Base-by-base conservation (phyloP, 202 grass and related monocot species). In the Digitaria exilis region DNA sequence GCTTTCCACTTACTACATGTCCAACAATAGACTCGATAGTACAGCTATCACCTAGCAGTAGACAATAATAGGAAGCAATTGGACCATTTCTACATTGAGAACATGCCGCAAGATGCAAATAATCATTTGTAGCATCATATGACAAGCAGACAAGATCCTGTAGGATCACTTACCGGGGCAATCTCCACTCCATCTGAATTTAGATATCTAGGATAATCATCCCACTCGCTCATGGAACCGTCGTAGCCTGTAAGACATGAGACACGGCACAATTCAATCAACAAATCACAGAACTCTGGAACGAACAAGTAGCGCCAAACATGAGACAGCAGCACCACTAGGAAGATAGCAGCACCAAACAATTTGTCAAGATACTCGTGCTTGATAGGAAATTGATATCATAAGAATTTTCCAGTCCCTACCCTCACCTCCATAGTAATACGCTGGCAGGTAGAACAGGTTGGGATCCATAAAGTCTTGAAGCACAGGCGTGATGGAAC, bases 141-240 rank as follows among this genome's bases (percentile, higher is more conserved):
- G 66, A 41, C 29, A 74, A 84, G 35, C 66, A 22, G 54, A 78
- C 35, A 45, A 64, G 21, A 68, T 75, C 43, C n/a, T 44, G 25
- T 28, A 71, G 22, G 17, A 22, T 51, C 76, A 85, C 92, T 80
- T 87, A 87, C 88, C 52, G 83, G 88, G 80, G 89, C 29, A 73
- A 94, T 88, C 92, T 94, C 88, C 68, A 86, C 72, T 84, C 86
- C 89, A 75, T 94, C 92, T 82, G 80, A 78, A 79, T 89, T 91
- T 82, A 86, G 76, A 73, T 94, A 91, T 84, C 89, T 89, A 26
- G 91, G 76, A 88, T 93, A 93, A 75, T 94, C 89, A 64, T 89
- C 81, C 89, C 89, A 94, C 75, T 94, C 89, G 44, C 71, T 80
- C 75, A 79, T 42, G 52, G 89, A 79, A 83, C 83, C 84, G n/a